Percentiles rank a stretch among this genome's conserved stretches.
Evolutionary conservation across 1,284 basidiomycete species (phyloP).

Genomic region (Exobasidium cylindrosporum): DNA sequence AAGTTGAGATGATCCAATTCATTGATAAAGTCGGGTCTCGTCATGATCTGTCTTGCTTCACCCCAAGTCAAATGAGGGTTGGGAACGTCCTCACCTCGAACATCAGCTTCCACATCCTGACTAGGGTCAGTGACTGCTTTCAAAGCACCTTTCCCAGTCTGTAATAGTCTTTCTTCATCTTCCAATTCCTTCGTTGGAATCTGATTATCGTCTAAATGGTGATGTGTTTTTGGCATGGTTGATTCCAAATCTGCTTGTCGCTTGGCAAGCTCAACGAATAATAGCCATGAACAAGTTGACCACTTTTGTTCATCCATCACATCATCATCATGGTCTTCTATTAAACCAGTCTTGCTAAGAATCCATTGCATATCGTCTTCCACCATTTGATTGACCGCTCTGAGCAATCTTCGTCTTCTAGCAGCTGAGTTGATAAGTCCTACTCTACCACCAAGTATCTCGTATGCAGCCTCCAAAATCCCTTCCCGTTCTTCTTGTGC

Average conservation of each 20-base stretch:
- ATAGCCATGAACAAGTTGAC: conserved; percentile 50
- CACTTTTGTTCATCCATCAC: conserved; percentile 53
- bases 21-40: conserved; percentile 42
- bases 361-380: conserved; percentile 50
- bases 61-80: conserved; percentile 49
- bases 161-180: neutral
- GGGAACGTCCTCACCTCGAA: conserved; percentile 37
- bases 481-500: conserved; percentile 28
- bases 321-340: conserved; percentile 50
- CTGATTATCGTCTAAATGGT: too few species aligned
- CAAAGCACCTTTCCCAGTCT: neutral
- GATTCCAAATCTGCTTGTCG: conserved; percentile 42
- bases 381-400: conserved; percentile 38
- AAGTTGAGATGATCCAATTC: conserved; percentile 42
- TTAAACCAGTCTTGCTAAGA: conserved; percentile 50
- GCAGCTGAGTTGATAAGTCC: conserved; percentile 44
- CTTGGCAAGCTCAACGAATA: conserved; percentile 38
- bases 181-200: neutral
- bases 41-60: conserved; percentile 49
- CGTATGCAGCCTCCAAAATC: conserved; percentile 29
- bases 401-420: conserved; percentile 35
- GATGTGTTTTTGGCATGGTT: conserved; percentile 1
- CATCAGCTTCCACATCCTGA: conserved; percentile 32
- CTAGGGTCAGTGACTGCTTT: conserved; percentile 28
- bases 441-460: conserved; percentile 41